A percentile compares a stretch with the other conserved stretches of the same genome.
Conservation (phyloP, 2,329 filamentous ascomycete species). For the Myriosclerotinia curreyana region DNA sequence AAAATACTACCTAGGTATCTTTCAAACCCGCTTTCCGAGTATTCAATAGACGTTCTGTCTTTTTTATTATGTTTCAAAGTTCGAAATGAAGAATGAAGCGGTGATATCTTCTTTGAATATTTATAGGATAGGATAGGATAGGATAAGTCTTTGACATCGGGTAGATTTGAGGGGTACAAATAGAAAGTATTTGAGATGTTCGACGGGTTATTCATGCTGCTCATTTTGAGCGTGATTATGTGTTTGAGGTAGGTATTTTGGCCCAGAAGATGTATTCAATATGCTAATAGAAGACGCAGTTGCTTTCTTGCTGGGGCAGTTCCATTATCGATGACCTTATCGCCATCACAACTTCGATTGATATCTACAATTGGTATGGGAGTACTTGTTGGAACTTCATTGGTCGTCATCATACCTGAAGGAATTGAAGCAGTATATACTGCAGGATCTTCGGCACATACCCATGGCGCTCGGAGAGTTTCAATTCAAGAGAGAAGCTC, state of each 20-base stretch:
- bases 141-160: constrained; percentile 7
- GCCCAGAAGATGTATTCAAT: background rate
- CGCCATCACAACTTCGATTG: constrained; percentile 79
- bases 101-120: constrained; percentile 7
- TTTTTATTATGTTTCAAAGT: background rate
- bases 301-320: constrained; percentile 92
- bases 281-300: constrained; percentile 46
- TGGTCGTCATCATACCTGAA: constrained; percentile 97
- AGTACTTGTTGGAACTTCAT: constrained; percentile 87
- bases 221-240: constrained; percentile 49
- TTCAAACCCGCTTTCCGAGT: background rate
- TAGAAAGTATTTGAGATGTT: constrained; percentile 35
- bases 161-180: constrained; percentile 2
- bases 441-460: constrained; percentile 41
- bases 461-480: constrained; percentile 29
- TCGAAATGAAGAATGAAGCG: constrained; percentile 22
- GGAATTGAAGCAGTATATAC: constrained; percentile 87
- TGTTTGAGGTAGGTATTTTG: constrained; percentile 57
- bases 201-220: constrained; percentile 40
- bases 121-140: background rate
- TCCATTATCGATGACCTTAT: constrained; percentile 83
- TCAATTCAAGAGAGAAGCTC: constrained; percentile 21
- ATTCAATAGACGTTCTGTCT: background rate
- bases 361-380: constrained; percentile 93
- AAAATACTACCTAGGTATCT: background rate